Evolutionary conservation across 352 stramenopile genomes (phyloP).

Genomic region (Globisporangium megalacanthum): DNA sequence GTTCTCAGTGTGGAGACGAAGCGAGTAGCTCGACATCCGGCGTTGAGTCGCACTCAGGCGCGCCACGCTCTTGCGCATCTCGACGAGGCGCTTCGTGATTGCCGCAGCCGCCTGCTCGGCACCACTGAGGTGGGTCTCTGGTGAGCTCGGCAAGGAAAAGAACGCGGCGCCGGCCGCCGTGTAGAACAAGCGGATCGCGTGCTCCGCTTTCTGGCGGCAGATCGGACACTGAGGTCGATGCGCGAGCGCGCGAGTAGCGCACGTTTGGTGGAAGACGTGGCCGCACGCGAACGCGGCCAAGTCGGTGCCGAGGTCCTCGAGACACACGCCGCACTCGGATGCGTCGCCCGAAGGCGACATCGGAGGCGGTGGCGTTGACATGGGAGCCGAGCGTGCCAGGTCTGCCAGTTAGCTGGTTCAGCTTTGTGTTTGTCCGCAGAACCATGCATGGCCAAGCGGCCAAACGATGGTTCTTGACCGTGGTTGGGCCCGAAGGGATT

Average conservation of each 20-base stretch:
- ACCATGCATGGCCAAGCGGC: too few species aligned
- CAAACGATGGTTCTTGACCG: too few species aligned
- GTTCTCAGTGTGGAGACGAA: slow-evolving; percentile 24
- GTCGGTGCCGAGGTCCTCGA: slow-evolving; percentile 26
- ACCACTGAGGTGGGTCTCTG: not conserved
- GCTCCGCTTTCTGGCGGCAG: slow-evolving; percentile 20
- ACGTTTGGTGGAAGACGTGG: slow-evolving; percentile 39
- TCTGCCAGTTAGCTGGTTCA: not conserved
- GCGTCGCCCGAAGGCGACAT: not conserved
- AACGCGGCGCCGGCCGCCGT: not conserved
- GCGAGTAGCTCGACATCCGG: slow-evolving; percentile 28
- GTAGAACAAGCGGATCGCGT: slow-evolving; percentile 27
- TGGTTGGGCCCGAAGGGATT: not conserved
- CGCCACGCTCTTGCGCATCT: slow-evolving; percentile 20
- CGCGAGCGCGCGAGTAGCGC: slow-evolving; percentile 18
- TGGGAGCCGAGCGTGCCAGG: not conserved
- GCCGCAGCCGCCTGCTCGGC: not conserved
- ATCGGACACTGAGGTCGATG: slow-evolving; percentile 23
- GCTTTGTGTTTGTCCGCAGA: too few species aligned
- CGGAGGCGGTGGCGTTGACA: not conserved
- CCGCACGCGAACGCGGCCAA: slow-evolving; percentile 29
- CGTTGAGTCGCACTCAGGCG: slow-evolving; percentile 18
- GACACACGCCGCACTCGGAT: slow-evolving; percentile 29
- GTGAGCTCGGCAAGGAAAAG: too few species aligned
- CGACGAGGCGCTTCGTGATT: slow-evolving; percentile 14